phyloP scores from a whole-genome alignment of 768 basidiomycete genomes.

The Dictyophora rubrovolvata region DNA sequence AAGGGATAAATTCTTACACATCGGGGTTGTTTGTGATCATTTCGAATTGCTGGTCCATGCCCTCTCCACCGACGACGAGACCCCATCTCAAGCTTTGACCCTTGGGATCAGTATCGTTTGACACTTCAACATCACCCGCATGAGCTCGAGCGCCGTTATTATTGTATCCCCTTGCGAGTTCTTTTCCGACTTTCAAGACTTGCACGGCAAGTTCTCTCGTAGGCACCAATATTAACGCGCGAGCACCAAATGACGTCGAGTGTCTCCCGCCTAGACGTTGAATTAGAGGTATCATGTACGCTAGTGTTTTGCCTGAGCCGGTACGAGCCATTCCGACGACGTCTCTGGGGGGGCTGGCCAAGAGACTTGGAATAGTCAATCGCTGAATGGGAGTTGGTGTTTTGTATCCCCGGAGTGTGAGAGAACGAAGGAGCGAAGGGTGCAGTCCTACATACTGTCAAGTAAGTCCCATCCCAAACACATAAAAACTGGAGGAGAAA shows the following conservation, averaged over 20 bases:
- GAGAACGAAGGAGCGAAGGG: conserved; percentile 70
- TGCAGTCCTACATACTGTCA: conserved; percentile 50
- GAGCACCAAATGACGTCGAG: conserved; percentile 66
- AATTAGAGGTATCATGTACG: conserved; percentile 87
- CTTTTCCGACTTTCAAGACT: conserved; percentile 89
- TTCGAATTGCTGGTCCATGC: conserved; percentile 92
- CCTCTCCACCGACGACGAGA: conserved; percentile 90
- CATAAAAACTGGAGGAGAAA: too few relatives aligned
- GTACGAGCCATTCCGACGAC: conserved; percentile 98
- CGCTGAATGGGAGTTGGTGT: conserved; percentile 96
- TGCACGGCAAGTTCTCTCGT: conserved; percentile 92
- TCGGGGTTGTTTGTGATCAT: conserved; percentile 93
- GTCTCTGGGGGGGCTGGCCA: conserved; percentile 78
- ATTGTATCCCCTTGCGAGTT: conserved; percentile 77
- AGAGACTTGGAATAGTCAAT: conserved; percentile 73
- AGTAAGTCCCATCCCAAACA: not conserved
- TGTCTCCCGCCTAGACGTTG: conserved; percentile 80
- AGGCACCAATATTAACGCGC: conserved; percentile 83
- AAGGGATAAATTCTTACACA: conserved; percentile 49
- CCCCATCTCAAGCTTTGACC: conserved; percentile 76
- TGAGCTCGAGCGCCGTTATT: conserved; percentile 45
- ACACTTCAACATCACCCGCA: conserved; percentile 55
- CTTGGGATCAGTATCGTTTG: conserved; percentile 39
- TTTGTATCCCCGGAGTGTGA: conserved; percentile 88
- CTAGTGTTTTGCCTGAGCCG: conserved; percentile 94